These are phyloP conservation scores for Acer campestre DNA, from an alignment of 345 rosid species.

Conservation along the genomic window DNA sequence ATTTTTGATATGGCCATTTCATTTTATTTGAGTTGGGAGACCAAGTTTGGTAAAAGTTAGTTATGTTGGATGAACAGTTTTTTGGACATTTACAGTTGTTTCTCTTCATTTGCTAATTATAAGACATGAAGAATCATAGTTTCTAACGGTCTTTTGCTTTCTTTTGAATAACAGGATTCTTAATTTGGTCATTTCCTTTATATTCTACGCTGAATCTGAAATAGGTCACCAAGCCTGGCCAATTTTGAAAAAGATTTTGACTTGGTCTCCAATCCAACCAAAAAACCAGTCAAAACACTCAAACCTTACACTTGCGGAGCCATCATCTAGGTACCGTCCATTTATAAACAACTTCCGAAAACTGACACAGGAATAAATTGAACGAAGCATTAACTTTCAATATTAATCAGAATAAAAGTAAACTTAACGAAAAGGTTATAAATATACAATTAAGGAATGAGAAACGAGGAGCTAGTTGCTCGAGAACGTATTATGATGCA, in stretches of 20 bases:
- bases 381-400: too few relatives aligned
- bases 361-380: too few relatives aligned
- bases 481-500: not conserved
- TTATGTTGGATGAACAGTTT: constrained; percentile 15
- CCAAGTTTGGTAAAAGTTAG: constrained; percentile 15
- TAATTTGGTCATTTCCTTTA: not conserved
- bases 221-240: not conserved
- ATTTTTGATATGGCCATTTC: not conserved
- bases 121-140: not conserved
- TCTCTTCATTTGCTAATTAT: constrained; percentile 10
- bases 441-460: not conserved
- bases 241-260: constrained; percentile 5
- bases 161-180: not conserved
- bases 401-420: not conserved
- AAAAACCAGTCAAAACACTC: not conserved
- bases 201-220: not conserved
- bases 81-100: not conserved
- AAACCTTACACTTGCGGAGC: constrained; percentile 6
- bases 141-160: not conserved
- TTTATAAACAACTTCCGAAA: not conserved
- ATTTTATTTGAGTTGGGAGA: not conserved
- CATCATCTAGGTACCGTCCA: not conserved
- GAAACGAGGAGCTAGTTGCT: constrained; percentile 4
- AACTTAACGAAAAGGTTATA: not conserved
- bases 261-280: not conserved